phyloP scores from a whole-genome alignment of 1,284 basidiomycete species.

The Trichosporon inkin region DNA sequence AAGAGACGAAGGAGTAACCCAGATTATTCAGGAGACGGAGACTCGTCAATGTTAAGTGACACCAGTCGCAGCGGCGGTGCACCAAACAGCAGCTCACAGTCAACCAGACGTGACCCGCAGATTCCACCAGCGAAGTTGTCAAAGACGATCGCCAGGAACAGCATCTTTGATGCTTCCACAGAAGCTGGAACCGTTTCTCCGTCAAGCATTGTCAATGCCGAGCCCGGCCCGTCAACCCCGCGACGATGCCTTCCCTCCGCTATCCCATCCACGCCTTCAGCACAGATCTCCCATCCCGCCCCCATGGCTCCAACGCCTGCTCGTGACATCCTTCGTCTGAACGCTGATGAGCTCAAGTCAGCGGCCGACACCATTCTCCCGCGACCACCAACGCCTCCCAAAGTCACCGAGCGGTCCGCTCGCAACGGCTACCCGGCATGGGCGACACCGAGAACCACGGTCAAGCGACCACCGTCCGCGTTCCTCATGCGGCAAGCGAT shows the following conservation, averaged over 20 bases:
- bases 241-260: neutral
- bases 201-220: neutral
- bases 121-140: neutral
- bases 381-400: conserved; percentile 16
- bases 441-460: neutral
- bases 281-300: neutral
- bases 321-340: conserved; percentile 8
- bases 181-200: neutral
- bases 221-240: neutral
- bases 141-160: neutral
- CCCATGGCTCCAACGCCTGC: conserved; percentile 4
- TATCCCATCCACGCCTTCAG: neutral
- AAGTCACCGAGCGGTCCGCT: conserved; percentile 5
- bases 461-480: neutral
- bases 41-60: neutral
- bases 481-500: conserved; percentile 4
- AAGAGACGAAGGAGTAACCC: conserved; percentile 2
- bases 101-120: neutral
- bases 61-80: neutral
- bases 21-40: neutral
- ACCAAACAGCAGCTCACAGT: neutral
- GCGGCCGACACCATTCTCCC: neutral
- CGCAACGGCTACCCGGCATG: conserved; percentile 11
- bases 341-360: neutral
- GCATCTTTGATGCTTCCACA: neutral